phyloP scores from a whole-genome alignment of 768 basidiomycete species.

The Rhodosporidiobolus sp. region DNA sequence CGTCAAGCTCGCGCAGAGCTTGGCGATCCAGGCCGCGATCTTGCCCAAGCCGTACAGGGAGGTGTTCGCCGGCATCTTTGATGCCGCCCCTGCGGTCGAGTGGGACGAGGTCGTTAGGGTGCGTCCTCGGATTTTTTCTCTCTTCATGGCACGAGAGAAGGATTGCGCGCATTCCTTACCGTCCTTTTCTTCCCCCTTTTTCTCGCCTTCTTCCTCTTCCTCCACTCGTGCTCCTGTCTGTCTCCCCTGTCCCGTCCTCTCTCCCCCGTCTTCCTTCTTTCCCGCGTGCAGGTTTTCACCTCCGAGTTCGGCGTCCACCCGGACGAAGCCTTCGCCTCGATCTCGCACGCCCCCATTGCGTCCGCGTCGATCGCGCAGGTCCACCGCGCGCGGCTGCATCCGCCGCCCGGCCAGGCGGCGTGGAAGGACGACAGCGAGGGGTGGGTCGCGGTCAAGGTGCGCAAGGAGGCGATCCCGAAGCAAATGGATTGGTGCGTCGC shows the following conservation, averaged over 20 bases:
- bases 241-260: constrained; percentile 19
- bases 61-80: constrained; percentile 78
- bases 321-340: constrained; percentile 70
- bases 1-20: constrained; percentile 71
- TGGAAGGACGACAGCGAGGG: constrained; percentile 45
- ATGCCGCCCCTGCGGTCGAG: constrained; percentile 80
- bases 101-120: constrained; percentile 67
- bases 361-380: constrained; percentile 92
- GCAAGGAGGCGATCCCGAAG: constrained; percentile 80
- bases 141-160: too few species aligned
- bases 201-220: too few species aligned
- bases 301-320: constrained; percentile 69
- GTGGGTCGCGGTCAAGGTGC: constrained; percentile 89
- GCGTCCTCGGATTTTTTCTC: constrained; percentile 27
- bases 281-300: constrained; percentile 43
- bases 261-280: too few species aligned
- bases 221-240: constrained; percentile 51
- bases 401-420: constrained; percentile 17
- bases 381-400: constrained; percentile 66
- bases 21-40: constrained; percentile 79
- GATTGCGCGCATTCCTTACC: too few species aligned
- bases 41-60: constrained; percentile 71
- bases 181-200: background rate
- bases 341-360: constrained; percentile 72
- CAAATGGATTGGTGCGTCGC: constrained; percentile 67